A percentile compares a stretch with the other conserved stretches of the same genome.
Conservation (phyloP, 2,329 filamentous ascomycete genomes). For the Monosporascus sp. region DNA sequence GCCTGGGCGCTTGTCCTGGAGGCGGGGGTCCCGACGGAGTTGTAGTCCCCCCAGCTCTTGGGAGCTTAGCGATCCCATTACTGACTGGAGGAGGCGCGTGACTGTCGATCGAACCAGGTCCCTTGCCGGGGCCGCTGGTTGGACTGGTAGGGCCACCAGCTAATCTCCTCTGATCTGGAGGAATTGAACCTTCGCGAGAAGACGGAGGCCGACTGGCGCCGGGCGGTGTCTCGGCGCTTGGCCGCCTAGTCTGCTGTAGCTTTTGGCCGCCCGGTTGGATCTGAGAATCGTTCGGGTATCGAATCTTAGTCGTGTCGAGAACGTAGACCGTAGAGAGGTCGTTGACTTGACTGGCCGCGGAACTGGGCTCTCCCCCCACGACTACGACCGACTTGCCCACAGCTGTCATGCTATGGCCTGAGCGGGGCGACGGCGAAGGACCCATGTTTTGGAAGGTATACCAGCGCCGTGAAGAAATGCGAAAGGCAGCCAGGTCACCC, state of each 20-base stretch:
- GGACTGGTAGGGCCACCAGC: conserved; percentile 28
- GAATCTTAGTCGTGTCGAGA: conserved; percentile 90
- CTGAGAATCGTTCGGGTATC: conserved; percentile 78
- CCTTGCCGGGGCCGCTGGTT: conserved; percentile 33
- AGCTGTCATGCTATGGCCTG: conserved; percentile 95
- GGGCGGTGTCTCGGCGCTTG: conserved; percentile 31
- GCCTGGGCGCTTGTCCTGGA: conserved; percentile 48
- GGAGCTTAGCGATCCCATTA: conserved; percentile 33
- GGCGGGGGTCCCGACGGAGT: conserved; percentile 48
- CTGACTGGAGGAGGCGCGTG: conserved; percentile 28
- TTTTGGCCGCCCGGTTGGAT: conserved; percentile 34
- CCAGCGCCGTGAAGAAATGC: conserved; percentile 77
- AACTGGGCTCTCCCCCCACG: conserved; percentile 89
- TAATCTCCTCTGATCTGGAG: conserved; percentile 45
- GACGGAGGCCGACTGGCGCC: conserved; percentile 30
- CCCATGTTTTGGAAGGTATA: conserved; percentile 99
- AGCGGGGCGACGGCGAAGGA: conserved; percentile 84
- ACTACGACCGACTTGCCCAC: conserved; percentile 90
- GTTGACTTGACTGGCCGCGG: conserved; percentile 70
- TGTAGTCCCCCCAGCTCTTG: conserved; percentile 31
- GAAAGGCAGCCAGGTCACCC: conserved; percentile 80
- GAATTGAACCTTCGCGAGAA: conserved; percentile 47
- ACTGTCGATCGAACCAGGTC: conserved; percentile 34
- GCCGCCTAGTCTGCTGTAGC: conserved; percentile 34
- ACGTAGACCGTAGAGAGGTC: conserved; percentile 88